These are phyloP conservation scores for Ambrosiella beaveri DNA, from an alignment of 2,329 filamentous ascomycete species.

Conservation along the genomic window DNA sequence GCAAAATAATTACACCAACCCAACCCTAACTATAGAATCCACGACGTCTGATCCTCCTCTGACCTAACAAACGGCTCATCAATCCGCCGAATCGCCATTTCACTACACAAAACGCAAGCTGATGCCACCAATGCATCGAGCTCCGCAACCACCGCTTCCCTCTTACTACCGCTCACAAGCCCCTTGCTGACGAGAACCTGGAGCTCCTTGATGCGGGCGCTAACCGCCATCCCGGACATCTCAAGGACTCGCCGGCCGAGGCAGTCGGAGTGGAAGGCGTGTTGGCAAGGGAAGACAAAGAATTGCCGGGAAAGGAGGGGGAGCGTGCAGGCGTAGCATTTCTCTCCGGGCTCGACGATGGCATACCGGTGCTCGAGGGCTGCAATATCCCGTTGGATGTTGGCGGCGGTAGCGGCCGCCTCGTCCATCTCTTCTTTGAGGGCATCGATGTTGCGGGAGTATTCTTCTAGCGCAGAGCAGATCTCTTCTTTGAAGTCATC, in stretches of 20 bases:
- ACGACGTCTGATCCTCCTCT: constrained; percentile 61
- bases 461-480: constrained; percentile 81
- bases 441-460: constrained; percentile 74
- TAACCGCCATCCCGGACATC: constrained; percentile 57
- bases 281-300: constrained; percentile 96
- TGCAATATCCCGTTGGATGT: constrained; percentile 81
- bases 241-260: constrained; percentile 72
- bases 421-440: constrained; percentile 94
- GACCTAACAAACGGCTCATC: constrained; percentile 76
- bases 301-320: constrained; percentile 83
- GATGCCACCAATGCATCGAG: constrained; percentile 82
- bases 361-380: constrained; percentile 78
- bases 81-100: constrained; percentile 84
- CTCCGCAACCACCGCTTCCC: constrained; percentile 73
- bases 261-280: constrained; percentile 93
- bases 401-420: constrained; percentile 67
- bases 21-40: constrained; percentile 32
- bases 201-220: constrained; percentile 66
- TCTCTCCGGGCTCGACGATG: constrained; percentile 89
- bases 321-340: constrained; percentile 74
- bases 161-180: constrained; percentile 47
- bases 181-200: constrained; percentile 71
- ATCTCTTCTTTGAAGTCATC: constrained; percentile 99
- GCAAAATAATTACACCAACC: neutral
- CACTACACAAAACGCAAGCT: constrained; percentile 83